phyloP scores from a whole-genome alignment of 768 basidiomycete species.

The Lactarius vividus region DNA sequence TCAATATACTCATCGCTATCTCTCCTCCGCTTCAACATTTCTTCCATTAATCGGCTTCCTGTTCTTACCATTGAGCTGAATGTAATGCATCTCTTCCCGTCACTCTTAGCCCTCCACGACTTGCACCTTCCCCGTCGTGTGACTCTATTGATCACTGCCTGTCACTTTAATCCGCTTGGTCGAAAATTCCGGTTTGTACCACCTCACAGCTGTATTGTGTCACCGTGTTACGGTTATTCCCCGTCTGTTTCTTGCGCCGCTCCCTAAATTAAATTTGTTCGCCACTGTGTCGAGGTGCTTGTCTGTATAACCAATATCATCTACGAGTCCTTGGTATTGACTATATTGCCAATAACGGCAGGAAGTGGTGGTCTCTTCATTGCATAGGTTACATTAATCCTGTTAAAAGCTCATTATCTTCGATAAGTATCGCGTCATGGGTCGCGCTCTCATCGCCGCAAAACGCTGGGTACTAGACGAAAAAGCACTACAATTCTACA shows the following conservation, averaged over 20 bases:
- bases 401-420: not conserved
- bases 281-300: not conserved
- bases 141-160: not conserved
- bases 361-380: not conserved
- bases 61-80: not conserved
- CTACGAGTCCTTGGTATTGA: not conserved
- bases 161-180: too few species aligned
- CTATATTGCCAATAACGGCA: not conserved
- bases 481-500: not conserved
- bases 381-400: not conserved
- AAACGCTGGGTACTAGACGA: not conserved
- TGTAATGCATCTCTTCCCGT: not conserved
- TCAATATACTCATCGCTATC: slow-evolving; percentile 22
- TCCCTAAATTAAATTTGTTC: not conserved
- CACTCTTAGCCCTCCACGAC: not conserved
- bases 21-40: slow-evolving; percentile 27
- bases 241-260: not conserved
- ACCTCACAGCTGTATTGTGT: not conserved
- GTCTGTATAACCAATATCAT: not conserved
- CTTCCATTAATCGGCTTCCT: slow-evolving; percentile 7
- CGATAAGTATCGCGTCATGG: not conserved
- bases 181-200: too few species aligned
- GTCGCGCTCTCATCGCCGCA: not conserved
- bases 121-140: not conserved
- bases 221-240: not conserved